Evolutionary conservation across 2,329 filamentous ascomycete species (phyloP).

Genomic region (Penicillium vulpinum): DNA sequence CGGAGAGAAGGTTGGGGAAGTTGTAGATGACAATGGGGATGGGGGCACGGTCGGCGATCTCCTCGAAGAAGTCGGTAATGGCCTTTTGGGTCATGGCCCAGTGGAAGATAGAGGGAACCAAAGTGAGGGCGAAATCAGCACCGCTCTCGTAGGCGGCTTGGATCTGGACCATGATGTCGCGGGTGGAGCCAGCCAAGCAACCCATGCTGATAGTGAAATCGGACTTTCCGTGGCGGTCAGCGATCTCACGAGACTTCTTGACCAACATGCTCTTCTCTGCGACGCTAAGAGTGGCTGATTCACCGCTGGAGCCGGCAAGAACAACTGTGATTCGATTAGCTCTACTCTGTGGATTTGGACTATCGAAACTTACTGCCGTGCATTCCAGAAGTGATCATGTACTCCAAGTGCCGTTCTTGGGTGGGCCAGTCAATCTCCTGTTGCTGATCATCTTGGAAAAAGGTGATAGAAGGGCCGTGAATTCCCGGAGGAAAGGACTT

Average conservation of each 20-base stretch:
- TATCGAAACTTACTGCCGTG: not conserved
- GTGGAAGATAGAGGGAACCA: conserved; percentile 73
- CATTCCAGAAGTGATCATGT: conserved; percentile 42
- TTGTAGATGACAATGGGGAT: conserved; percentile 52
- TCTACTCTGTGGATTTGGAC: conserved; percentile 30
- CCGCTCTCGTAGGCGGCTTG: conserved; percentile 64
- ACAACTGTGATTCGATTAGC: conserved; percentile 51
- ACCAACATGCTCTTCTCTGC: conserved; percentile 45
- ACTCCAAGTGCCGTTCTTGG: conserved; percentile 56
- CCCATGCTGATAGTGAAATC: conserved; percentile 35
- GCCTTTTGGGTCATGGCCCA: conserved; percentile 62
- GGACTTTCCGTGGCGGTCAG: conserved; percentile 35
- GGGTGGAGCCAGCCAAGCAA: conserved; percentile 42
- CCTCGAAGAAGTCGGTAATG: conserved; percentile 62
- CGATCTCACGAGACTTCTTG: conserved; percentile 32
- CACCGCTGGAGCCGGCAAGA: conserved; percentile 49
- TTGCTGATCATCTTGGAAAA: conserved; percentile 49
- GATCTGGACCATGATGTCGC: conserved; percentile 57
- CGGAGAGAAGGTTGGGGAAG: conserved; percentile 47
- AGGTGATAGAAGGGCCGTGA: conserved; percentile 59
- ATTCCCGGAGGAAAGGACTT: conserved; percentile 42
- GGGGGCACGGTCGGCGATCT: conserved; percentile 58
- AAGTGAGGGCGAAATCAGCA: conserved; percentile 70
- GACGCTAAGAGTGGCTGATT: conserved; percentile 44
- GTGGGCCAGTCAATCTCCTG: conserved; percentile 60